Evolutionary conservation across 768 basidiomycete genomes (phyloP), one percentile per base, ranked within the genome.

Genomic region (Trametes punicea): DNA sequence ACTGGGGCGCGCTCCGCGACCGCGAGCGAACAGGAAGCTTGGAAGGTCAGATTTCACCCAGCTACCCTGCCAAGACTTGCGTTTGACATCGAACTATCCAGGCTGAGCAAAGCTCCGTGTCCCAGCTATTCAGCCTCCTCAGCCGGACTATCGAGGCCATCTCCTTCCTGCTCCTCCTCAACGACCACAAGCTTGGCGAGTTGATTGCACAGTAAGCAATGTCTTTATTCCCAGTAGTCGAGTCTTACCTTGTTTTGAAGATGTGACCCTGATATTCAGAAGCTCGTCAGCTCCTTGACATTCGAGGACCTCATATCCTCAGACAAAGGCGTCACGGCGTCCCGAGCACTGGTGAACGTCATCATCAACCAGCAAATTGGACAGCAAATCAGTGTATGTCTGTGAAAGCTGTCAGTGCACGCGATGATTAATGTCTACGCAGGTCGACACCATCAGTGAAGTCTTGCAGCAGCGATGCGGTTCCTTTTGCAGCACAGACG

Each of bases 281-380:
- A 82, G 59, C 69, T 85, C 4, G 79, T 96, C 45, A 73, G 74
- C 25, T 74, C 77, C 2, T 75, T 96, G 69, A 91, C 90, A 16
- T 98, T 90, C 63, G 88, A 93, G 67, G 89, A 88, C 27, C 76
- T 99, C 31, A 83, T 99, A 58, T 93, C 91, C 18, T 82, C 84
- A 33, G 83, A 87, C 66, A 81, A 85, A 64, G 97, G 97, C 34
- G 83, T 93, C 63, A 86, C 85, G n/a, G 83, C 87, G 21, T 96
- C 97, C 8, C 81, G 92, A 61, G 87, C 87, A 11, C 74, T 99
- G 36, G 95, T 98, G 10, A 98, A 96, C 60, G 87, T 95, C 29
- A 83, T 99, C 62, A 98, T 99, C 62, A 92, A 99, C 70, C 93
- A 96, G 67, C 97, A 99, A 69, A 98, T 98, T 62, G 91, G 91